These are phyloP conservation scores for Furcasterigmium sp. DNA, from an alignment of 2,329 filamentous ascomycete genomes.

Conservation along the genomic window DNA sequence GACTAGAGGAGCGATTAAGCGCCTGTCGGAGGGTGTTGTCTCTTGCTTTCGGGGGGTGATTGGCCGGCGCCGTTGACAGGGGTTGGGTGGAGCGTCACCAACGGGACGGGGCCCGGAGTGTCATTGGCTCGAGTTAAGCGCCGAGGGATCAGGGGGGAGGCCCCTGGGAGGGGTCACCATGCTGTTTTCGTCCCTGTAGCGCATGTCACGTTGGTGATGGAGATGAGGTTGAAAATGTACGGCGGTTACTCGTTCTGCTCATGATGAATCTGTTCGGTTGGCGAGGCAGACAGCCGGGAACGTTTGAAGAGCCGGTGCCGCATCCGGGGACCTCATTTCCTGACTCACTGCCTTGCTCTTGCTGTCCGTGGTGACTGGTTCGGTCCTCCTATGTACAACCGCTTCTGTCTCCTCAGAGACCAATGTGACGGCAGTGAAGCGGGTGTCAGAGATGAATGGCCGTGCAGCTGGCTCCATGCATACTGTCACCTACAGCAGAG, in stretches of 20 bases:
- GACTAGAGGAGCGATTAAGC: slow-evolving; percentile 4
- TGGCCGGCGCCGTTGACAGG: slow-evolving; percentile 3
- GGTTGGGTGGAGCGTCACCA: slow-evolving; percentile 6
- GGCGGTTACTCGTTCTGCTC: neutral
- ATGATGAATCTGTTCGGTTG: too few relatives aligned
- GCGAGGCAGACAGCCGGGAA: too few relatives aligned
- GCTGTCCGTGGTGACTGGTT: too few relatives aligned
- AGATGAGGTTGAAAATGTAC: neutral
- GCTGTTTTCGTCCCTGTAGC: neutral
- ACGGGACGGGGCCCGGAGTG: neutral
- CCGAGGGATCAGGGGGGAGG: slow-evolving; percentile 2
- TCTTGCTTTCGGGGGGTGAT: slow-evolving; percentile 3
- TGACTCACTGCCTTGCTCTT: too few relatives aligned
- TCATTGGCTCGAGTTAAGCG: slow-evolving; percentile 11
- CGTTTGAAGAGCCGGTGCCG: too few relatives aligned
- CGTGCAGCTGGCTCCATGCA: too few relatives aligned
- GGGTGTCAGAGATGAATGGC: too few relatives aligned
- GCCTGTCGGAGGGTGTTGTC: slow-evolving; percentile 5
- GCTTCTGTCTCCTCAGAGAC: too few relatives aligned
- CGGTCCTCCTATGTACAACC: too few relatives aligned
- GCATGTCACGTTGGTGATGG: neutral
- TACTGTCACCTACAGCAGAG: too few relatives aligned
- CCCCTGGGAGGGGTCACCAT: neutral
- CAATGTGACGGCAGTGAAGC: too few relatives aligned
- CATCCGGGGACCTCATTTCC: too few relatives aligned